phyloP scores from a whole-genome alignment of 2,329 filamentous ascomycete genomes.

The Aureobasidium musti region DNA sequence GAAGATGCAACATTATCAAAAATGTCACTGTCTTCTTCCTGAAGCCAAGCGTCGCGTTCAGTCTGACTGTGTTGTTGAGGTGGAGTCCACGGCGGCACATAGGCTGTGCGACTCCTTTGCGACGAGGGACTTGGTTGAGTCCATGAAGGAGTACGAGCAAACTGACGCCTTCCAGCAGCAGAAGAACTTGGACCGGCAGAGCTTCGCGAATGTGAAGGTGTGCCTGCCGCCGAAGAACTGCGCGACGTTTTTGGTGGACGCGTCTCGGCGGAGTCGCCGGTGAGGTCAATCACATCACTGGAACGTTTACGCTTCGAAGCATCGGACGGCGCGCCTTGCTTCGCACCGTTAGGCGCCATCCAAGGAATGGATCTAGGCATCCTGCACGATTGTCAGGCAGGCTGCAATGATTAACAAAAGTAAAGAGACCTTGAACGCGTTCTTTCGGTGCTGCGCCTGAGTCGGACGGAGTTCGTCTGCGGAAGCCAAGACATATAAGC shows the following conservation, averaged over 20 bases:
- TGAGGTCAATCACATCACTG: constrained; percentile 24
- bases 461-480: background rate
- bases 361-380: constrained; percentile 26
- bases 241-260: constrained; percentile 25
- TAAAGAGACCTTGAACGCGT: background rate
- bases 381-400: background rate
- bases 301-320: constrained; percentile 23
- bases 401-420: too few relatives aligned
- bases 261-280: constrained; percentile 9
- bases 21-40: constrained; percentile 36
- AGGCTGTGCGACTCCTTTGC: background rate
- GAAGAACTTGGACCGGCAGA: background rate
- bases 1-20: constrained; percentile 39
- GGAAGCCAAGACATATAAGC: constrained; percentile 3
- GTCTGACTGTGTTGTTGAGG: constrained; percentile 17
- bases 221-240: background rate
- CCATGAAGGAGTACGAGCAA: constrained; percentile 18
- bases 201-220: constrained; percentile 13
- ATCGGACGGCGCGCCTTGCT: constrained; percentile 11
- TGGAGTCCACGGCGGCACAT: constrained; percentile 18
- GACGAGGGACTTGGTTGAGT: constrained; percentile 13
- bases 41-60: constrained; percentile 27
- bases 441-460: background rate
- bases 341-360: constrained; percentile 14
- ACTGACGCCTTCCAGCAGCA: background rate